Percentiles rank a stretch among this genome's conserved stretches.
These are phyloP conservation scores for Nicotiana benthamiana DNA, from an alignment of 257 asterid species.

Conservation along the genomic window DNA sequence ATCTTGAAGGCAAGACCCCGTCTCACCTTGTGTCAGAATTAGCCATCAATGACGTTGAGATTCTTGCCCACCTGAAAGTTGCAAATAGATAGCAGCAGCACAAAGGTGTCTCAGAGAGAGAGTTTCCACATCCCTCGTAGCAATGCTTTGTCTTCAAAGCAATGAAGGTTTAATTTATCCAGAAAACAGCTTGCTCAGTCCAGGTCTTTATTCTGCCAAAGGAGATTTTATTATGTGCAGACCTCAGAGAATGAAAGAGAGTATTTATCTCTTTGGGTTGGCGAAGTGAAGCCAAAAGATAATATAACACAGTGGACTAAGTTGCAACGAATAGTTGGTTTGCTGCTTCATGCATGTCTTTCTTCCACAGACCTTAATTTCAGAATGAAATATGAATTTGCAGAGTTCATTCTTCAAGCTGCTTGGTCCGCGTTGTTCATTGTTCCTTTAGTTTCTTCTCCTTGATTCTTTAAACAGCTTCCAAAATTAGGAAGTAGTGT, in stretches of 20 bases:
- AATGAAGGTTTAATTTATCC: not conserved
- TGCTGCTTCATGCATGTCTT: not conserved
- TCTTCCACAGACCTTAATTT: no score
- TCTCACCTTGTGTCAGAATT: constrained; percentile 50
- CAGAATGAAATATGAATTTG: no score
- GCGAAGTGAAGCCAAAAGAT: not conserved
- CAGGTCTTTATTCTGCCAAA: not conserved
- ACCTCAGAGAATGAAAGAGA: not conserved
- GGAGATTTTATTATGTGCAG: not conserved
- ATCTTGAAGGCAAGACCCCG: constrained; percentile 65
- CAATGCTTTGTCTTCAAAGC: not conserved
- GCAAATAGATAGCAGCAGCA: constrained; percentile 38
- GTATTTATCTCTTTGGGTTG: not conserved
- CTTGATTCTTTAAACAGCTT: not conserved
- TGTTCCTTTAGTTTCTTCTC: not conserved
- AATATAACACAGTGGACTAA: not conserved
- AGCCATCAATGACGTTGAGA: constrained; percentile 51
- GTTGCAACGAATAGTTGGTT: not conserved
- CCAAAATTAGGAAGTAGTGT: not conserved
- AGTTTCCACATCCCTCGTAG: not conserved
- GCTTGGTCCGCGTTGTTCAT: not conserved
- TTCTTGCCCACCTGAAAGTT: constrained; percentile 57
- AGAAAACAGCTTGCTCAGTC: not conserved
- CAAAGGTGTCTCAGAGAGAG: not conserved
- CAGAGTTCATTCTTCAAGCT: not conserved